Evolutionary conservation across 2,329 filamentous ascomycete genomes (phyloP).

Genomic region (Aspergillus sp.): DNA sequence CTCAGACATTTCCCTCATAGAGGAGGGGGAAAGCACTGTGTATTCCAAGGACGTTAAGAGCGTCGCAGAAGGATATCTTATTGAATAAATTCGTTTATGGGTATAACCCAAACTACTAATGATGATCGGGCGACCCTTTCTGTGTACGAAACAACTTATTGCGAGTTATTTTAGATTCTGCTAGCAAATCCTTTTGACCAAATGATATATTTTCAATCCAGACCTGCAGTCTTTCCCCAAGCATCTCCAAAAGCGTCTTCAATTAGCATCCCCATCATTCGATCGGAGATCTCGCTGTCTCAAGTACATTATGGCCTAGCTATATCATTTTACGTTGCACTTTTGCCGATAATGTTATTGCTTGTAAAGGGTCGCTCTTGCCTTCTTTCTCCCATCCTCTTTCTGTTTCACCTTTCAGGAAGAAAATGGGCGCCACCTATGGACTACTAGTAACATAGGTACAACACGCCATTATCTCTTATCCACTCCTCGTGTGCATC

Average conservation of each 20-base stretch:
- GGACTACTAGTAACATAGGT: background rate
- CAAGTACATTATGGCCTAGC: too few relatives aligned
- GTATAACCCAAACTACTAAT: constrained; percentile 37
- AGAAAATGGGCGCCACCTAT: too few relatives aligned
- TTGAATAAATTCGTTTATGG: constrained; percentile 38
- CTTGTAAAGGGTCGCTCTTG: background rate
- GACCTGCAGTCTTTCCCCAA: background rate
- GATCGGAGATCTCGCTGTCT: too few relatives aligned
- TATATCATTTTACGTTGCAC: too few relatives aligned
- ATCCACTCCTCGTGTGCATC: background rate
- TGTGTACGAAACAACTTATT: constrained; percentile 14
- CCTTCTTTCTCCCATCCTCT: background rate
- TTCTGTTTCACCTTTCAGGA: background rate
- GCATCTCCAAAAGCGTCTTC: too few relatives aligned
- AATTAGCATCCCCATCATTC: too few relatives aligned
- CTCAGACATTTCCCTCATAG: constrained; percentile 41
- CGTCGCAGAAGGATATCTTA: constrained; percentile 44
- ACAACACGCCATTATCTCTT: background rate
- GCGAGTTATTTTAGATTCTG: constrained; percentile 17
- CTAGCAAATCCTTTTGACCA: constrained; percentile 20
- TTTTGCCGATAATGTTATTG: too few relatives aligned
- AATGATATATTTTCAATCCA: constrained; percentile 18
- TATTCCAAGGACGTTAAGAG: constrained; percentile 49
- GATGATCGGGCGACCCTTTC: constrained; percentile 32
- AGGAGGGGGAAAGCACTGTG: constrained; percentile 44